A percentile compares a stretch with the other conserved stretches of the same genome.
phyloP scores from a whole-genome alignment of 306 rosid genomes.

The Castanea crenata region DNA sequence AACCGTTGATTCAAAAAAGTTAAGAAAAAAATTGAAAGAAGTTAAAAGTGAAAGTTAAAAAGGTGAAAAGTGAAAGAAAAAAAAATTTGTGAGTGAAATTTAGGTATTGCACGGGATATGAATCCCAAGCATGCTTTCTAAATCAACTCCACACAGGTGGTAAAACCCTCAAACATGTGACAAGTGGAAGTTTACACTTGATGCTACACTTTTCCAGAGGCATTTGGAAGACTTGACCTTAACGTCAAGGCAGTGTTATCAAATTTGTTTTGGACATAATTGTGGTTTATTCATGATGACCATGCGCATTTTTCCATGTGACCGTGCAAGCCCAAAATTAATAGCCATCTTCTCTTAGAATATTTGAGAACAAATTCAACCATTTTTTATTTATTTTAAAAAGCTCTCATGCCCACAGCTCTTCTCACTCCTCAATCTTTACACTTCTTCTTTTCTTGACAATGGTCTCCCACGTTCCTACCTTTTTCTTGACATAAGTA shows the following conservation, averaged over 20 bases:
- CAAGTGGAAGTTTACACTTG: neutral
- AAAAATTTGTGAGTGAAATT: no score
- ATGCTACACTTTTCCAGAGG: neutral
- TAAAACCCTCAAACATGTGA: neutral
- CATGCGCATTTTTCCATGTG: neutral
- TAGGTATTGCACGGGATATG: no score
- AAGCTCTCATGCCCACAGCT: neutral
- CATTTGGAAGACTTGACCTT: neutral
- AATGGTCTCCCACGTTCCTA: neutral
- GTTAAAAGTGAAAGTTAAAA: no score
- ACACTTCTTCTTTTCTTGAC: neutral
- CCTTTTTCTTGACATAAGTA: neutral
- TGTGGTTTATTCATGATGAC: neutral
- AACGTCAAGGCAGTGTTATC: neutral
- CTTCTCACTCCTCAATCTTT: neutral
- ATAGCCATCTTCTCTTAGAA: neutral
- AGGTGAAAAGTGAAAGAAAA: no score
- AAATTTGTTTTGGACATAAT: neutral
- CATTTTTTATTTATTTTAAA: neutral
- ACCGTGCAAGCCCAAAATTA: neutral
- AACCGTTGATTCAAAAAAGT: no score
- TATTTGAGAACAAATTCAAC: neutral
- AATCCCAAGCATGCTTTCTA: neutral
- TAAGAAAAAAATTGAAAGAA: no score
- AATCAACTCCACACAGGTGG: neutral